Percentiles rank a stretch among this genome's conserved stretches.
phyloP scores from a whole-genome alignment of 2,329 filamentous ascomycete species.

The Claviceps sp. region DNA sequence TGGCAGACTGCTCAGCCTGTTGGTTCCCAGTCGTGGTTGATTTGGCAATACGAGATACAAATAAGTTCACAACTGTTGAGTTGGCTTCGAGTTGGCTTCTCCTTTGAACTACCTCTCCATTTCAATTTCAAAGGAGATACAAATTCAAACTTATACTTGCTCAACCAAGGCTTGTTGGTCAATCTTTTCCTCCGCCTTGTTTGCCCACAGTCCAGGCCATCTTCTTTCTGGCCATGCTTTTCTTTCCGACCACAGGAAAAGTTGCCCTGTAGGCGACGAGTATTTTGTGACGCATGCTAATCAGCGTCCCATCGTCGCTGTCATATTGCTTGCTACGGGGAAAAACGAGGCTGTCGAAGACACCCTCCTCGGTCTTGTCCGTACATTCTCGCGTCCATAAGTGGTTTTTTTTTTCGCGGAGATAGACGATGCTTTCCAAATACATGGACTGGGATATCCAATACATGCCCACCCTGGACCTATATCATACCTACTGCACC shows the following conservation, averaged over 20 bases:
- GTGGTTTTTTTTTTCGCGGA: too few species aligned
- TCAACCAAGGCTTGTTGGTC: slow-evolving; percentile 12
- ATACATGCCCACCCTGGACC: too few species aligned
- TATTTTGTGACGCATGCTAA: slow-evolving; percentile 11
- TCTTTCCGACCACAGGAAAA: slow-evolving; percentile 16
- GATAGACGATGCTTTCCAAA: too few species aligned
- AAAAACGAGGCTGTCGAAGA: slow-evolving; percentile 16
- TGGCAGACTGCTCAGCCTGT: not conserved
- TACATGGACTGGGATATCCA: too few species aligned
- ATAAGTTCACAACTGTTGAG: not conserved
- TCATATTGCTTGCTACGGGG: slow-evolving; percentile 21
- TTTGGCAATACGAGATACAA: not conserved
- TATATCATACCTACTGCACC: slow-evolving; percentile 12
- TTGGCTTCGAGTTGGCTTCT: not conserved
- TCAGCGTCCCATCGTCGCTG: slow-evolving; percentile 15
- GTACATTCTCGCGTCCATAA: too few species aligned
- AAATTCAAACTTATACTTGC: slow-evolving; percentile 27
- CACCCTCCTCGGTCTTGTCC: too few species aligned
- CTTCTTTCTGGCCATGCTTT: slow-evolving; percentile 6
- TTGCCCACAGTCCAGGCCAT: not conserved
- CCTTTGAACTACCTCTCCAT: too few species aligned
- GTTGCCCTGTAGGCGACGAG: slow-evolving; percentile 16
- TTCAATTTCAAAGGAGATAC: slow-evolving; percentile 13
- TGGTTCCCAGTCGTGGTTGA: not conserved
- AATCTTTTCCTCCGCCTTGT: slow-evolving; percentile 13